Evolutionary conservation across 768 basidiomycete genomes (phyloP), one percentile per base, ranked within the genome.

Genomic region (Pleurotus salmoneostramineus): DNA sequence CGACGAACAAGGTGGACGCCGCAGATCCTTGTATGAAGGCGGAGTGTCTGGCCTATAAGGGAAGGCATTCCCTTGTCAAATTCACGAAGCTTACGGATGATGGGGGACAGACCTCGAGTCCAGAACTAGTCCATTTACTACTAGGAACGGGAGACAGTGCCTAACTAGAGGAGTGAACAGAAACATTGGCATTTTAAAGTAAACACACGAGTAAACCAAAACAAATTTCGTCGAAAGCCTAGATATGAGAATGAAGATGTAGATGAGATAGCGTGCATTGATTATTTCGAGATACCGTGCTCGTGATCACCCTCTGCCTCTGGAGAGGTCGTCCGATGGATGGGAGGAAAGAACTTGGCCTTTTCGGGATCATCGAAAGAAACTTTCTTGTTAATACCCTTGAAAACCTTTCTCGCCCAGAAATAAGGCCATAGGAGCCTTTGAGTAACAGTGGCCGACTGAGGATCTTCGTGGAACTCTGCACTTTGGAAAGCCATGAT

Each of bases 401-500:
- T 42, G n/a, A 45, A 45, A 1, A 6, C 12, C 15, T 45, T 45
- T 35, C 50, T 51, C 14, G 36, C 33, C 34, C 33, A 35, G 27
- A 51, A 37, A 51, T 51, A 51, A 14, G 50, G 50, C 50, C 50
- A 51, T 12, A 27, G 14, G 3, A 51, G 6, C 5, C 50, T 7
- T 14, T 35, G 50, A 15, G 36, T 17, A 10, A 35, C 17, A 3
- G 50, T 51, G 14, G 50, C 50, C 27, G 33, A 32, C 14, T 51
- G 15, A 4, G 50, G 50, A 35, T 51, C 31, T 14, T 47, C 56
- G 14, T 14, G 4, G n/a, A 40, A 50, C 7, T 59, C 34, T 43
- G 72, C 74, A 61, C 72, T 77, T 61, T 81, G 82, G 31, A 77
- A 70, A 1, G 79, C 78, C 17, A 82, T 60, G n/a, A 78, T 71